phyloP scores from a whole-genome alignment of 495 filamentous ascomycete species.

The Sordaria brevicollis region DNA sequence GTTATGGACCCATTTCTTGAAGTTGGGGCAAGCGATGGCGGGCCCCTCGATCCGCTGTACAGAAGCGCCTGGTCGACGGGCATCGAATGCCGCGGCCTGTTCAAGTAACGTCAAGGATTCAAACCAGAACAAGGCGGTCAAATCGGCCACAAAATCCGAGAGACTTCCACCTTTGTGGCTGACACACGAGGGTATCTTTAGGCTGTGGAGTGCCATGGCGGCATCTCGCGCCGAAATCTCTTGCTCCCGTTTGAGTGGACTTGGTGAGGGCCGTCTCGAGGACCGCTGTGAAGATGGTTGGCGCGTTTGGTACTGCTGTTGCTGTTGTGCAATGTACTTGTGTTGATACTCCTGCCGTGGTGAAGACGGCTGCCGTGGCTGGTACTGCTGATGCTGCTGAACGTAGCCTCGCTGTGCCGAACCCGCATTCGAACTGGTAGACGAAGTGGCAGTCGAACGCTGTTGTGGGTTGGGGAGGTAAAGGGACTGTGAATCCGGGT shows the following conservation, averaged over 20 bases:
- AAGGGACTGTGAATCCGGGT: conserved; percentile 5
- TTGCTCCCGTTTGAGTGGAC: conserved; percentile 15
- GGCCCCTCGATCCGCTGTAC: conserved; percentile 51
- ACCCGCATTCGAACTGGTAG: neutral
- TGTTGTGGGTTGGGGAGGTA: neutral
- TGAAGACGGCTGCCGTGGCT: conserved; percentile 18
- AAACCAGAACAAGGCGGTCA: conserved; percentile 98
- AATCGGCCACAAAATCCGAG: conserved; percentile 79
- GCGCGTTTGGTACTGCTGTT: conserved; percentile 10
- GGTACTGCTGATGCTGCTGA: neutral
- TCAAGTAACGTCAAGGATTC: conserved; percentile 72
- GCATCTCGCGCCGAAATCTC: conserved; percentile 23
- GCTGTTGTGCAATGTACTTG: neutral
- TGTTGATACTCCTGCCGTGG: conserved; percentile 1
- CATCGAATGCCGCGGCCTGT: conserved; percentile 55
- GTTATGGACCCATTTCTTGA: conserved; percentile 87
- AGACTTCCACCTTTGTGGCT: conserved; percentile 62
- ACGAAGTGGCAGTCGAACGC: neutral
- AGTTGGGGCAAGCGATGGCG: conserved; percentile 66
- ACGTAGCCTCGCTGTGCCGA: neutral
- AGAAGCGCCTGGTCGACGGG: conserved; percentile 27
- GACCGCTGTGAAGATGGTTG: conserved; percentile 17
- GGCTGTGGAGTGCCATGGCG: conserved; percentile 47
- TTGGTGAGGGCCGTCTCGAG: conserved; percentile 22
- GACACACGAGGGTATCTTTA: conserved; percentile 65